Percentiles rank a stretch among this genome's conserved stretches.
These are phyloP conservation scores for Lepiota subincarnata DNA, from an alignment of 768 basidiomycete genomes.

Conservation along the genomic window DNA sequence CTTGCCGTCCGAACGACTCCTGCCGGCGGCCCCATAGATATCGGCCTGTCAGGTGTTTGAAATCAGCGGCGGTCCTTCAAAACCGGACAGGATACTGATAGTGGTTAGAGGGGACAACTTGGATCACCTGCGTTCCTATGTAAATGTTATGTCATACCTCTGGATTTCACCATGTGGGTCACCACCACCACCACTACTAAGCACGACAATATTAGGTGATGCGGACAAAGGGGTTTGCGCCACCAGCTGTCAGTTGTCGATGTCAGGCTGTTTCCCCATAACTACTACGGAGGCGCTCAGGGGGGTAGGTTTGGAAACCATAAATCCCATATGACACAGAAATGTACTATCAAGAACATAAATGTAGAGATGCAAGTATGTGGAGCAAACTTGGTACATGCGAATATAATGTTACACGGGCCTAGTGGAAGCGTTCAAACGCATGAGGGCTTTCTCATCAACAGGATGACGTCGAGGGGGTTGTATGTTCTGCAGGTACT, in stretches of 20 bases:
- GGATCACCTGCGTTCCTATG: not conserved
- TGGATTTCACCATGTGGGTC: slow-evolving; percentile 4
- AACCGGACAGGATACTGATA: not conserved
- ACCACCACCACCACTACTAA: not conserved
- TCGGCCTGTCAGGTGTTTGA: not conserved
- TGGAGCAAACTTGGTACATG: not conserved
- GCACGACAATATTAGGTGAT: not conserved
- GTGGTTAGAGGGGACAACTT: slow-evolving; percentile 1
- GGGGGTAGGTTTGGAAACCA: not conserved
- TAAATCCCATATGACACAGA: slow-evolving; percentile 1
- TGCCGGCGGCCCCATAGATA: slow-evolving; percentile 4
- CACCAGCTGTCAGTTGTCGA: slow-evolving; percentile 12
- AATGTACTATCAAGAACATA: not conserved
- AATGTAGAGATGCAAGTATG: not conserved
- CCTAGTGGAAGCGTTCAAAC: slow-evolving; percentile 25
- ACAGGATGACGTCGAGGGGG: slow-evolving; percentile 65
- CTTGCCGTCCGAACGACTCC: not conserved
- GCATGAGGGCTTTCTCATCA: slow-evolving; percentile 47
- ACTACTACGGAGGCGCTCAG: not conserved
- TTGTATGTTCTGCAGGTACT: slow-evolving; percentile 62
- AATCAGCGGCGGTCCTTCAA: slow-evolving; percentile 1
- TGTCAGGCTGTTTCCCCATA: slow-evolving; percentile 4
- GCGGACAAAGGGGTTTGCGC: slow-evolving; percentile 5
- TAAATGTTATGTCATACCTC: slow-evolving; percentile 6
- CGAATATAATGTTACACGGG: slow-evolving; percentile 8